These are phyloP conservation scores for Fomes fomentarius DNA, from an alignment of 1,284 basidiomycete genomes.

Conservation along the genomic window DNA sequence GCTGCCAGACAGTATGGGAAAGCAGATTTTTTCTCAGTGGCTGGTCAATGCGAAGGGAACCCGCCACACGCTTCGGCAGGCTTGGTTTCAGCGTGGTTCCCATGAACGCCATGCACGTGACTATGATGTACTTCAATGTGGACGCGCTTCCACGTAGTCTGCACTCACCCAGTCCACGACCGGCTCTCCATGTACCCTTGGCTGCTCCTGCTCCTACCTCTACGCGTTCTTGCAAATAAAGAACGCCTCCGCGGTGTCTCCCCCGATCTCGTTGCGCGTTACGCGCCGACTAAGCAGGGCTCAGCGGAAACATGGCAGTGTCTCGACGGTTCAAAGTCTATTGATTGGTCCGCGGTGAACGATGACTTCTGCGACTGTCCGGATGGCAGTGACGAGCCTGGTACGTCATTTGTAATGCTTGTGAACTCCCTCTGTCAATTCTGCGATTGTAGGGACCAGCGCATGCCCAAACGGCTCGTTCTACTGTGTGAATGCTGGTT, in stretches of 20 bases:
- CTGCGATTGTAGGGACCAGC: conserved; percentile 66
- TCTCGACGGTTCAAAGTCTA: conserved; percentile 72
- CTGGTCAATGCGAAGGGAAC: too few relatives aligned
- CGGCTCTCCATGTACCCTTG: conserved; percentile 29
- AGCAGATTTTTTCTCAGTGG: too few relatives aligned
- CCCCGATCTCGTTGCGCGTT: conserved; percentile 32
- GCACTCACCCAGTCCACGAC: conserved; percentile 8
- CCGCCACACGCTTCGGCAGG: too few relatives aligned
- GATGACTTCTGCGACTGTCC: conserved; percentile 95
- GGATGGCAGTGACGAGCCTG: conserved; percentile 94
- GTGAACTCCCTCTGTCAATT: too few relatives aligned
- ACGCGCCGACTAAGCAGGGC: conserved; percentile 27
- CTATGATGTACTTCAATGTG: conserved; percentile 8
- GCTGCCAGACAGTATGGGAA: too few relatives aligned
- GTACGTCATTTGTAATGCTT: conserved; percentile 37
- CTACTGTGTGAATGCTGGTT: conserved; percentile 89
- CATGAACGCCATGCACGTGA: conserved; percentile 16
- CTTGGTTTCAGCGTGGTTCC: neutral
- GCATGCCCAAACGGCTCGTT: conserved; percentile 83
- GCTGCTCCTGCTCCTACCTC: conserved; percentile 32
- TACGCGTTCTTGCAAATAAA: conserved; percentile 28
- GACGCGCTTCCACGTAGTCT: conserved; percentile 24
- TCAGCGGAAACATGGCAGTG: conserved; percentile 65
- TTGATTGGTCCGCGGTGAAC: conserved; percentile 81
- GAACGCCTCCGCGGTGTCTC: conserved; percentile 33